Conservation (phyloP, 805 yeast species). For the Pichia cabralensis region DNA sequence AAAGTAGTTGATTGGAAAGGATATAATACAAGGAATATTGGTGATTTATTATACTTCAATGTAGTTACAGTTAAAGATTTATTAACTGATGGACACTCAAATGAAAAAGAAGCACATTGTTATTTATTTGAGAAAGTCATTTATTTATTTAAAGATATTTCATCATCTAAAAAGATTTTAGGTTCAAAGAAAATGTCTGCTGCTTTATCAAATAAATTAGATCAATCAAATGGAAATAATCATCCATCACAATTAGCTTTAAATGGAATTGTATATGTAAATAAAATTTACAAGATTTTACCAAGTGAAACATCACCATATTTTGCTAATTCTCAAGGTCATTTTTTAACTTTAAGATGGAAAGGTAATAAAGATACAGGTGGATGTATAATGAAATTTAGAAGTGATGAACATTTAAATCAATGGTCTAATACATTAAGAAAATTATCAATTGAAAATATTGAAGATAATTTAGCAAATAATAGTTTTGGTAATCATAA, state of each 20-base stretch:
- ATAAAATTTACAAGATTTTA: slow-evolving; percentile 18
- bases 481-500: slow-evolving; percentile 6
- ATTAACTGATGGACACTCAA: slow-evolving; percentile 39
- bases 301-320: slow-evolving; percentile 23
- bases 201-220: slow-evolving; percentile 13
- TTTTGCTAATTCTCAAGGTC: slow-evolving; percentile 29
- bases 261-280: slow-evolving; percentile 25
- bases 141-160: slow-evolving; percentile 53
- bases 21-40: slow-evolving; percentile 66
- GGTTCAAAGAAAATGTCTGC: slow-evolving; percentile 35
- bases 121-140: slow-evolving; percentile 70
- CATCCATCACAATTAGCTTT: slow-evolving; percentile 15
- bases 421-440: slow-evolving; percentile 74
- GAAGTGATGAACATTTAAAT: slow-evolving; percentile 70
- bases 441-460: slow-evolving; percentile 24
- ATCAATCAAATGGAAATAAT: slow-evolving; percentile 1
- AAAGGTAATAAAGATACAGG: slow-evolving; percentile 84
- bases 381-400: slow-evolving; percentile 69
- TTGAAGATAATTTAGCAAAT: neutral
- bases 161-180: slow-evolving; percentile 33
- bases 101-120: slow-evolving; percentile 81
- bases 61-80: slow-evolving; percentile 57
- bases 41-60: slow-evolving; percentile 73
- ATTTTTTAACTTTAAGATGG: slow-evolving; percentile 63
- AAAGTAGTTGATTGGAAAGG: slow-evolving; percentile 92